Percentiles rank a stretch among this genome's conserved stretches.
These are phyloP conservation scores for Epichloe baconii DNA, from an alignment of 2,329 filamentous ascomycete genomes.

Conservation along the genomic window DNA sequence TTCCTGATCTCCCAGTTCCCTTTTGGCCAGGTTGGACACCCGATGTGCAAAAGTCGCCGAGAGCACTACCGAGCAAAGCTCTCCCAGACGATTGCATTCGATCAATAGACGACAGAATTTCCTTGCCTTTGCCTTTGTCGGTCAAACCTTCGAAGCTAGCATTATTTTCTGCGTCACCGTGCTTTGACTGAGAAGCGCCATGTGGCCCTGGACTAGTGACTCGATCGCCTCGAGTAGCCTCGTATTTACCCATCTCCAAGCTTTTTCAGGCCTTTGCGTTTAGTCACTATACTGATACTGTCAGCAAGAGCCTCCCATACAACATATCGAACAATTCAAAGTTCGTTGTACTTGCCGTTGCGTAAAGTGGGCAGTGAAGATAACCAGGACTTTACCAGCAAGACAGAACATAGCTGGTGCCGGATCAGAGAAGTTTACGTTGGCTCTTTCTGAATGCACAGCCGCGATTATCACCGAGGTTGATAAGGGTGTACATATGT, in stretches of 20 bases:
- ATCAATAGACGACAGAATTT: neutral
- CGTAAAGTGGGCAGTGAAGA: too few species aligned
- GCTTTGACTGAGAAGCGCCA: neutral
- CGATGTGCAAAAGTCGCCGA: neutral
- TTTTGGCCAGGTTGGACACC: slow-evolving; percentile 7
- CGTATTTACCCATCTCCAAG: neutral
- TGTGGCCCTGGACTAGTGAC: neutral
- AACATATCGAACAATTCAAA: too few species aligned
- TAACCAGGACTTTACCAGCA: too few species aligned
- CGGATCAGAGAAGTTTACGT: too few species aligned
- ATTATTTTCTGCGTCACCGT: neutral
- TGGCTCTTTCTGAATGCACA: too few species aligned
- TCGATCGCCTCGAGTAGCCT: neutral
- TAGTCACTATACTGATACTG: neutral
- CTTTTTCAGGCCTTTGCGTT: neutral
- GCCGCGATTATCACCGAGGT: too few species aligned
- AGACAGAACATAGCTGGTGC: too few species aligned
- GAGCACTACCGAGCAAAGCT: neutral
- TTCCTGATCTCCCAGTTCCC: slow-evolving; percentile 2
- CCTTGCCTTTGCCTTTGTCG: slow-evolving; percentile 7
- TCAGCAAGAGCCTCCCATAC: too few species aligned
- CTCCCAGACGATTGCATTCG: slow-evolving; percentile 1
- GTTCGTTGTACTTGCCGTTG: neutral
- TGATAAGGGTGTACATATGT: too few species aligned
- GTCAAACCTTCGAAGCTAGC: neutral